A percentile compares a stretch with the other conserved stretches of the same genome.
Evolutionary conservation across 108 stramenopile species (phyloP).

Genomic region (Pseudonitzschia delicatissima): DNA sequence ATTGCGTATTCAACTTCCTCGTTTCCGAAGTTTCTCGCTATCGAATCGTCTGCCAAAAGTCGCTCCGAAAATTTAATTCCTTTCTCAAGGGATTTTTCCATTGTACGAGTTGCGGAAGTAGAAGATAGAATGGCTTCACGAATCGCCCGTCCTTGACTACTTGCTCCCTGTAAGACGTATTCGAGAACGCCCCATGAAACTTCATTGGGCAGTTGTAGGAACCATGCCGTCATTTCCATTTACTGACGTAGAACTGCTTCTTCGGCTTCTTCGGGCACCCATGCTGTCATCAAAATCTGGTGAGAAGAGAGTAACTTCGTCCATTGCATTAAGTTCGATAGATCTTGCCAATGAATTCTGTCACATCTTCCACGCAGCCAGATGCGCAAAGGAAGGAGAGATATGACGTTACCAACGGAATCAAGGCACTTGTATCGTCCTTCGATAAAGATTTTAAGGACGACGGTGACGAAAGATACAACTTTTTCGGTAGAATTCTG

Average conservation of each 20-base stretch:
- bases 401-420: constrained; percentile 38
- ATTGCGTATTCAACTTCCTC: constrained; percentile 35
- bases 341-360: constrained; percentile 48
- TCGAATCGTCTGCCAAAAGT: constrained; percentile 19
- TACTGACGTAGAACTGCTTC: neutral
- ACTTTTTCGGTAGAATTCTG: constrained; percentile 34
- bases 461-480: constrained; percentile 33
- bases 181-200: constrained; percentile 27
- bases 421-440: constrained; percentile 2
- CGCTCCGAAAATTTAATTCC: constrained; percentile 34
- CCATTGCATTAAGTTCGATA: constrained; percentile 36
- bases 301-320: constrained; percentile 23
- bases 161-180: constrained; percentile 21
- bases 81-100: constrained; percentile 27
- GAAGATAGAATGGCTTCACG: constrained; percentile 28
- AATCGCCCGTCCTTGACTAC: constrained; percentile 13
- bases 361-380: constrained; percentile 62
- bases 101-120: constrained; percentile 6
- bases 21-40: constrained; percentile 15
- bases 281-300: neutral
- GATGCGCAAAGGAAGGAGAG: constrained; percentile 64
- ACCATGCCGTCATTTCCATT: neutral
- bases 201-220: constrained; percentile 18
- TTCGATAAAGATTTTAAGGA: constrained; percentile 5
- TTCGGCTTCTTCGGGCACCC: constrained; percentile 12